Percentiles rank a stretch among this genome's conserved stretches.
These are phyloP conservation scores for Kwoniella bestiolae DNA, from an alignment of 768 basidiomycete species.

Conservation along the genomic window DNA sequence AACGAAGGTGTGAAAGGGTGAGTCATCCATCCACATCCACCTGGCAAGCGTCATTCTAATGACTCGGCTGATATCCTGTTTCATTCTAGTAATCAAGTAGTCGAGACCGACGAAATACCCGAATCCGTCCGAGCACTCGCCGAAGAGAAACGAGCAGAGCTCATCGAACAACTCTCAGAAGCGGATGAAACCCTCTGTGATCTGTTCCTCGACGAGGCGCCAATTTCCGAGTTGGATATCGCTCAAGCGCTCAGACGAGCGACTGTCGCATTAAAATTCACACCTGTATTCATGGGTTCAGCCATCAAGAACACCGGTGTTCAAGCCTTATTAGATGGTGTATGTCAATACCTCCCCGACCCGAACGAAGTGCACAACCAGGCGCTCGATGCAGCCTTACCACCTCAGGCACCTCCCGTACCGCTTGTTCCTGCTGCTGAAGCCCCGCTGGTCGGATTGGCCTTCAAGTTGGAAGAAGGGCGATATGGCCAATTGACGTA, in stretches of 20 bases:
- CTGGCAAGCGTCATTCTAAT: no score
- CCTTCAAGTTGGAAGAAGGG: slow-evolving; percentile 98
- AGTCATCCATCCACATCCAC: slow-evolving; percentile 16
- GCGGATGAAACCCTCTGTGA: slow-evolving; percentile 96
- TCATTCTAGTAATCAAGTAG: slow-evolving; percentile 69
- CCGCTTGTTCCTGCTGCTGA: slow-evolving; percentile 78
- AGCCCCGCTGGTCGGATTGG: slow-evolving; percentile 87
- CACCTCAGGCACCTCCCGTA: slow-evolving; percentile 68
- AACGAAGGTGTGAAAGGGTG: slow-evolving; percentile 95
- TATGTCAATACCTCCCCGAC: slow-evolving; percentile 91
- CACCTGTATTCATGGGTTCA: slow-evolving; percentile 94
- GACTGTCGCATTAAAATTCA: slow-evolving; percentile 85
- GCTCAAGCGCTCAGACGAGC: slow-evolving; percentile 84
- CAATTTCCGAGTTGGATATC: slow-evolving; percentile 73
- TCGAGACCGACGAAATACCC: slow-evolving; percentile 87
- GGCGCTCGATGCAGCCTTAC: slow-evolving; percentile 73
- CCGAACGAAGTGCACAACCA: slow-evolving; percentile 77
- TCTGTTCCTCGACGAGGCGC: slow-evolving; percentile 80
- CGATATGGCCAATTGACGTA: slow-evolving; percentile 97
- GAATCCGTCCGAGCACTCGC: slow-evolving; percentile 73
- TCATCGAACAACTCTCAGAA: slow-evolving; percentile 93
- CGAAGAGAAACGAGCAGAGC: slow-evolving; percentile 80
- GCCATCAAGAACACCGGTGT: slow-evolving; percentile 97
- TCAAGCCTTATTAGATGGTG: slow-evolving; percentile 90
- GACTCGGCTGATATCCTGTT: background rate